Percentiles rank a stretch among this genome's conserved stretches.
These are phyloP conservation scores for Hanseniaspora jakobsenii DNA, from an alignment of 805 yeast genomes.

Conservation along the genomic window DNA sequence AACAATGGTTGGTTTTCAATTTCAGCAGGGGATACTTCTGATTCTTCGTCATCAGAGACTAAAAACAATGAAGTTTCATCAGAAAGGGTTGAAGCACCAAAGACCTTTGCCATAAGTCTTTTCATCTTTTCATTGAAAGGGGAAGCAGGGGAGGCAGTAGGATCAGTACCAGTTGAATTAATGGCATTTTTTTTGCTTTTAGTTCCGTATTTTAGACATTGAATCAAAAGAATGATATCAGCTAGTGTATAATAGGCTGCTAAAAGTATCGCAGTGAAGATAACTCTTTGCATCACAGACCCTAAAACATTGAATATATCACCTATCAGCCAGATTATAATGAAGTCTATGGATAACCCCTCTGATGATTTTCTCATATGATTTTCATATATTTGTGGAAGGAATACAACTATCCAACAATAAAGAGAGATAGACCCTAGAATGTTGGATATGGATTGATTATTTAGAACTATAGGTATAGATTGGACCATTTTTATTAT, in stretches of 20 bases:
- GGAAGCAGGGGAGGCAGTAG: conserved; percentile 75
- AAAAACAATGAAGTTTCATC: too few species aligned
- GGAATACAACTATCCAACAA: conserved; percentile 95
- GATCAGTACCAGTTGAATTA: conserved; percentile 53
- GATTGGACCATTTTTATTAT: conserved; percentile 42
- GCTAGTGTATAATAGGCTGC: conserved; percentile 91
- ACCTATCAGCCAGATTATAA: conserved; percentile 83
- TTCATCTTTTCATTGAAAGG: conserved; percentile 39
- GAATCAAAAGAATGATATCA: conserved; percentile 70
- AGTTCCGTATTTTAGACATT: conserved; percentile 69
- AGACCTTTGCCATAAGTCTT: conserved; percentile 4
- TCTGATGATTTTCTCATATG: conserved; percentile 76
- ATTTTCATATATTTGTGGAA: conserved; percentile 92
- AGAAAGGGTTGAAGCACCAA: conserved; percentile 1
- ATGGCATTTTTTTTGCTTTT: too few species aligned
- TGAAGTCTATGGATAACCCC: conserved; percentile 76
- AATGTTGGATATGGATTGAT: conserved; percentile 65
- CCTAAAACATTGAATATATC: conserved; percentile 91
- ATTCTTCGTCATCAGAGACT: conserved; percentile 16
- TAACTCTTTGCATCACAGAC: conserved; percentile 74
- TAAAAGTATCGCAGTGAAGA: conserved; percentile 87
- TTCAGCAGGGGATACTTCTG: too few species aligned
- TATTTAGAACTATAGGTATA: conserved; percentile 52
- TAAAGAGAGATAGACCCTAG: conserved; percentile 75
- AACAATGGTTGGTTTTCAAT: too few species aligned